phyloP scores from a whole-genome alignment of 345 rosid species.

The Pugionium cornutum region DNA sequence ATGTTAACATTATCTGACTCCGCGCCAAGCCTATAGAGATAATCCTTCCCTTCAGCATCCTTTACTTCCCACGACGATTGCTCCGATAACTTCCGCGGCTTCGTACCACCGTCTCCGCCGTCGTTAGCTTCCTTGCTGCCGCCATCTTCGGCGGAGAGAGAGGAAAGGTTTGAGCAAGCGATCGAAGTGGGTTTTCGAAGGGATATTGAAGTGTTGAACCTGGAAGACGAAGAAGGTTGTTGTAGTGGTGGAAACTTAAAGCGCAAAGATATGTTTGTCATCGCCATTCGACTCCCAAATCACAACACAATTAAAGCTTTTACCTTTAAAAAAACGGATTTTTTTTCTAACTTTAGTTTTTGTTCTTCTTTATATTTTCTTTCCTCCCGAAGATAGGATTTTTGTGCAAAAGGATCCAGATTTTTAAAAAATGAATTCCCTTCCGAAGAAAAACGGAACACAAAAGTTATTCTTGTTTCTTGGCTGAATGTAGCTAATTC shows the following conservation, averaged over 20 bases:
- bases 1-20: constrained; percentile 88
- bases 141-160: constrained; percentile 20
- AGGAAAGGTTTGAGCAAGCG: constrained; percentile 47
- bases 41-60: constrained; percentile 74
- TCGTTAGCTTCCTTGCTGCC: constrained; percentile 24
- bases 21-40: constrained; percentile 77
- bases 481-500: constrained; percentile 6
- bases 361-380: neutral
- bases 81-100: constrained; percentile 56
- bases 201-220: constrained; percentile 21
- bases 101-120: constrained; percentile 11
- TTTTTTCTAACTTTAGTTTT: neutral
- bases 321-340: neutral
- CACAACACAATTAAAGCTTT: constrained; percentile 12
- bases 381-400: constrained; percentile 16
- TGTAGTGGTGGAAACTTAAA: constrained; percentile 34
- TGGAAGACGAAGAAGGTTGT: constrained; percentile 32
- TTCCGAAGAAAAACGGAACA: neutral
- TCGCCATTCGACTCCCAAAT: constrained; percentile 31
- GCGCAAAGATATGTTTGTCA: constrained; percentile 38
- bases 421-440: neutral
- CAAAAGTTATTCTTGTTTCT: neutral
- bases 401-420: constrained; percentile 7
- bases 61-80: constrained; percentile 94
- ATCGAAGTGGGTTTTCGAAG: constrained; percentile 32